A percentile compares a stretch with the other conserved stretches of the same genome.
Conservation (phyloP, 31 red algal species). For the Odonthalia washingtoniensis region DNA sequence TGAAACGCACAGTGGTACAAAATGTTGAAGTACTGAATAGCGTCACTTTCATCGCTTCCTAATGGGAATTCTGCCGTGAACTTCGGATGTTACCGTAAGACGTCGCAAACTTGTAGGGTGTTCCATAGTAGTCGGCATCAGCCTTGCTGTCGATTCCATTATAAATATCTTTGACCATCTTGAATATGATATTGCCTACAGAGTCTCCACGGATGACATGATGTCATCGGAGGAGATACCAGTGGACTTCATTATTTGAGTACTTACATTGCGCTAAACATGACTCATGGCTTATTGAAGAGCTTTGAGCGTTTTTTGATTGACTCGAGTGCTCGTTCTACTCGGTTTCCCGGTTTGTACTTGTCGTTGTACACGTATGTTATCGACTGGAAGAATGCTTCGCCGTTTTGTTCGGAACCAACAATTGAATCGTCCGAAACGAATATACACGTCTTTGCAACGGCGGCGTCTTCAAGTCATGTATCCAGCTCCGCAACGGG, state of each 20-base stretch:
- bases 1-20: conserved; percentile 1
- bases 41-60: conserved; percentile 17
- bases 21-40: conserved; percentile 3
- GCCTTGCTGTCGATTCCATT: no score
- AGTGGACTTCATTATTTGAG: neutral
- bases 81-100: conserved; percentile 35
- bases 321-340: neutral
- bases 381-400: conserved; percentile 6
- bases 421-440: conserved; percentile 31
- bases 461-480: conserved; percentile 46
- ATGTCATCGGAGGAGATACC: conserved; percentile 4
- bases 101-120: no score
- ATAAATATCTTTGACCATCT: no score
- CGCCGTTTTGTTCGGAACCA: conserved; percentile 34
- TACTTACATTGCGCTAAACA: no score
- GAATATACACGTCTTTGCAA: conserved; percentile 37
- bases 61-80: neutral
- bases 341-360: conserved; percentile 46
- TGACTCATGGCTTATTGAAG: conserved; percentile 34
- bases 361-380: no score
- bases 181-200: no score
- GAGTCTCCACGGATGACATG: no score
- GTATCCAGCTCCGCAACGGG: no score
- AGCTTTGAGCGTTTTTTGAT: neutral
- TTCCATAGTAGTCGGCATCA: conserved; percentile 11